Evolutionary conservation across 1,284 basidiomycete genomes (phyloP).

Genomic region (Leccinum pseudoinsigne): DNA sequence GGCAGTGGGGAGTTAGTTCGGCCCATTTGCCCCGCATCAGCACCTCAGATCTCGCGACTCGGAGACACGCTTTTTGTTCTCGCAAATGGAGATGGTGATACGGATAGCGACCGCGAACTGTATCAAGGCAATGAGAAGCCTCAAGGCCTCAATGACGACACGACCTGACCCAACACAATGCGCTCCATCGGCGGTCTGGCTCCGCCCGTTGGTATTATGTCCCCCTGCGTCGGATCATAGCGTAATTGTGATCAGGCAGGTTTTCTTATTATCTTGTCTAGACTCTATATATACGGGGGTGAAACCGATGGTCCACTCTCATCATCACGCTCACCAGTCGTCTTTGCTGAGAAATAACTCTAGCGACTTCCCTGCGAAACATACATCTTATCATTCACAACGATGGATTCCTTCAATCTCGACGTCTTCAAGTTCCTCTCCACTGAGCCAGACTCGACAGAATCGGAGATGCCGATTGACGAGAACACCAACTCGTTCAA

Average conservation of each 20-base stretch:
- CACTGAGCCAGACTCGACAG: neutral
- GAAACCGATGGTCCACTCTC: slow-evolving; percentile 1
- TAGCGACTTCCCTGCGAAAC: slow-evolving; percentile 11
- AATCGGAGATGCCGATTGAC: slow-evolving; percentile 18
- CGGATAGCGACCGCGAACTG: slow-evolving; percentile 1
- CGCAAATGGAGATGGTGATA: slow-evolving; percentile 9
- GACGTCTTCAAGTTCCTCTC: neutral
- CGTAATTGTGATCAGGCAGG: neutral
- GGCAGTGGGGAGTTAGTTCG: neutral
- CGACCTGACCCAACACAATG: slow-evolving; percentile 17
- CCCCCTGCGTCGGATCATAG: neutral
- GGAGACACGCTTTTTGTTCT: slow-evolving; percentile 20
- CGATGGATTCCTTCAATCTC: slow-evolving; percentile 23
- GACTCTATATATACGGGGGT: slow-evolving; percentile 23
- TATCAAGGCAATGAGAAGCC: slow-evolving; percentile 1
- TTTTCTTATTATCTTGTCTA: slow-evolving; percentile 21
- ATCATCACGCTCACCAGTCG: slow-evolving; percentile 6
- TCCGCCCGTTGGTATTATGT: slow-evolving; percentile 3
- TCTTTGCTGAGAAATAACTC: slow-evolving; percentile 6
- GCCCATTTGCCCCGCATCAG: neutral
- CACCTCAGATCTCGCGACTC: neutral
- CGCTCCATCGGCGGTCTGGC: neutral
- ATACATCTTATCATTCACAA: slow-evolving; percentile 2
- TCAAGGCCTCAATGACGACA: neutral
- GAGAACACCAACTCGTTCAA: neutral